Conservation (phyloP, 257 asterid species). For the Datura wrightii region DNA sequence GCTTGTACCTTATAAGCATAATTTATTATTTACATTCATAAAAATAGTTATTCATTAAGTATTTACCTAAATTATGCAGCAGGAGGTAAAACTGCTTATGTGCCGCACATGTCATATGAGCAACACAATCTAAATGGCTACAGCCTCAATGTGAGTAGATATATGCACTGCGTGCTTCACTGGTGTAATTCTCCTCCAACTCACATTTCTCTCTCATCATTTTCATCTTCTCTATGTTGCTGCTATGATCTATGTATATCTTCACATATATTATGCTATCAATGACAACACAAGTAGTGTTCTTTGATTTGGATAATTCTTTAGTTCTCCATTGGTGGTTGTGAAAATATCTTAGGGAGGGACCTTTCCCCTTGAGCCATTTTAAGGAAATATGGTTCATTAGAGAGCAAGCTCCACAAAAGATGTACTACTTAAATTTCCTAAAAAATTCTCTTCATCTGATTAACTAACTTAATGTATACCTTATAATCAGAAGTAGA, state of each 20-base stretch:
- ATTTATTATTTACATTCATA: neutral
- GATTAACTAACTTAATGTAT: neutral
- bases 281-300: neutral
- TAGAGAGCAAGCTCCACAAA: slow-evolving; percentile 18
- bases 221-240: neutral
- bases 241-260: neutral
- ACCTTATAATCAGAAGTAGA: slow-evolving; percentile 1
- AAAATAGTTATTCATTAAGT: neutral
- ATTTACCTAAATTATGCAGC: slow-evolving; percentile 36
- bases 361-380: neutral
- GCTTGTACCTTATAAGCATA: neutral
- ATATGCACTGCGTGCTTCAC: neutral
- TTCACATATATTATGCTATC: slow-evolving; percentile 14
- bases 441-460: neutral
- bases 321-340: neutral
- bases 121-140: slow-evolving; percentile 53
- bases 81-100: slow-evolving; percentile 27
- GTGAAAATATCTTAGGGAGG: slow-evolving; percentile 13
- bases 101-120: neutral
- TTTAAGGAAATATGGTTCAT: neutral
- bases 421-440: neutral
- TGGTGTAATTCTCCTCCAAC: neutral
- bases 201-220: slow-evolving; percentile 19
- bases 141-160: slow-evolving; percentile 57
- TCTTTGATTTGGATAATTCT: neutral